phyloP scores from a whole-genome alignment of 345 rosid species.

The Eutrema heterophyllum region DNA sequence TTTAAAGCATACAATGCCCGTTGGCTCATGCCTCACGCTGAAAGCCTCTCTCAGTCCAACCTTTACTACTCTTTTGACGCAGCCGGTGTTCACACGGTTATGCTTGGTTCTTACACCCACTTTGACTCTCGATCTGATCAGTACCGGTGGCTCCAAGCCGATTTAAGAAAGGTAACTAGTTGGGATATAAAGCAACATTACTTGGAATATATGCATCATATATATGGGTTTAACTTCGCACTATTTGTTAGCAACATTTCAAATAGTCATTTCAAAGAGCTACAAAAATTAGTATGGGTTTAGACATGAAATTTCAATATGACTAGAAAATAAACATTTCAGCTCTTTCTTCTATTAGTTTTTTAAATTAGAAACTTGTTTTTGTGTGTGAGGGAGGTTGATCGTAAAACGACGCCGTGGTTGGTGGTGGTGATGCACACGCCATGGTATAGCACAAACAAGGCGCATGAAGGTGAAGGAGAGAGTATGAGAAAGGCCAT shows the following conservation, averaged over 20 bases:
- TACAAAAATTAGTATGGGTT: not conserved
- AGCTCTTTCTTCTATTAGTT: not conserved
- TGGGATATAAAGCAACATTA: not conserved
- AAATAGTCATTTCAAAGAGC: not conserved
- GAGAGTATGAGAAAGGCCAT: slow-evolving; percentile 69
- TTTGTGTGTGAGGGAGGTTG: slow-evolving; percentile 24
- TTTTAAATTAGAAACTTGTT: not conserved
- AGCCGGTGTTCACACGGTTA: slow-evolving; percentile 39
- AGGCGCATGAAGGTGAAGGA: slow-evolving; percentile 89
- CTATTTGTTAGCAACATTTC: not conserved
- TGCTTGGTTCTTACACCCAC: slow-evolving; percentile 67
- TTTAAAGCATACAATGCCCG: slow-evolving; percentile 80
- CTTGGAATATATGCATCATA: not conserved
- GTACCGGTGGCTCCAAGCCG: slow-evolving; percentile 61
- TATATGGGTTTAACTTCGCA: not conserved
- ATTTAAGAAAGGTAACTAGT: slow-evolving; percentile 31
- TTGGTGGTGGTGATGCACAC: slow-evolving; percentile 67
- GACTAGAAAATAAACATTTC: not conserved
- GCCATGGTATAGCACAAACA: slow-evolving; percentile 88
- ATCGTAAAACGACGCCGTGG: slow-evolving; percentile 74
- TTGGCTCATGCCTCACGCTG: slow-evolving; percentile 78
- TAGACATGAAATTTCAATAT: not conserved
- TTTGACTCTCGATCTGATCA: slow-evolving; percentile 52
- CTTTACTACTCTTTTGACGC: slow-evolving; percentile 80
- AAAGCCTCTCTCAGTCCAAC: slow-evolving; percentile 70